phyloP scores from a whole-genome alignment of 2,329 filamentous ascomycete species.

The Ascocoryne sarcoides region DNA sequence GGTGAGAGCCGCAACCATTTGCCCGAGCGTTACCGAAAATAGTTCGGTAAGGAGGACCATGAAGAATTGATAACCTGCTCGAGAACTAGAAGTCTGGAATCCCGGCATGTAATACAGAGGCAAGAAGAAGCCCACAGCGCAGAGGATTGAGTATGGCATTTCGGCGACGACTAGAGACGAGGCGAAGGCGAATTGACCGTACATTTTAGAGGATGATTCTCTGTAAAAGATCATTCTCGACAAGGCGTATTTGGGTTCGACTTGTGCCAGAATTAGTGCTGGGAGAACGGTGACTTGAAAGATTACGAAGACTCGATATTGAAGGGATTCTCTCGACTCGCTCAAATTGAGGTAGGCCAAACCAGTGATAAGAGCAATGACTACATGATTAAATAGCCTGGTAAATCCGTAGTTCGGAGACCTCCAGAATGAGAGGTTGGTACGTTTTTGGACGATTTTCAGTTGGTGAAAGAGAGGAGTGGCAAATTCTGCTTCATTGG shows the following conservation, averaged over 20 bases:
- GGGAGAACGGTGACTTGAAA: slow-evolving; percentile 85
- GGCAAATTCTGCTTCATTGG: slow-evolving; percentile 66
- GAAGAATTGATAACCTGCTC: slow-evolving; percentile 81
- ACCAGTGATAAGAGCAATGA: slow-evolving; percentile 69
- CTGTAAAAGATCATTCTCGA: slow-evolving; percentile 77
- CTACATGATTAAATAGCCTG: slow-evolving; percentile 74
- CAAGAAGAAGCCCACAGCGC: slow-evolving; percentile 72
- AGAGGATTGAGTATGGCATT: slow-evolving; percentile 74
- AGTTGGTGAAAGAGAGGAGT: slow-evolving; percentile 74
- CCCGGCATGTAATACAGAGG: slow-evolving; percentile 80
- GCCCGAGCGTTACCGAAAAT: slow-evolving; percentile 66
- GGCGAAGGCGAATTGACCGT: slow-evolving; percentile 71
- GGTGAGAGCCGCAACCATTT: slow-evolving; percentile 67
- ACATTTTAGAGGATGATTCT: slow-evolving; percentile 79
- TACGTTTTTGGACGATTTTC: slow-evolving; percentile 62
- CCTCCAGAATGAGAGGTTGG: slow-evolving; percentile 73
- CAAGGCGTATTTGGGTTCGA: slow-evolving; percentile 76
- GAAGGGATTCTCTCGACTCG: slow-evolving; percentile 64
- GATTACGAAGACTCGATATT: slow-evolving; percentile 82
- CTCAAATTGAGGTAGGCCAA: slow-evolving; percentile 73
- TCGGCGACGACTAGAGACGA: slow-evolving; percentile 73
- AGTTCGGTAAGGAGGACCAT: slow-evolving; percentile 77
- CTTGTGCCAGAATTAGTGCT: slow-evolving; percentile 72
- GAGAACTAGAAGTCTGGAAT: slow-evolving; percentile 50
- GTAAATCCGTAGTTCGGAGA: slow-evolving; percentile 86